These are phyloP conservation scores for Epichloe glyceriae DNA, from an alignment of 2,329 filamentous ascomycete species.

Conservation along the genomic window DNA sequence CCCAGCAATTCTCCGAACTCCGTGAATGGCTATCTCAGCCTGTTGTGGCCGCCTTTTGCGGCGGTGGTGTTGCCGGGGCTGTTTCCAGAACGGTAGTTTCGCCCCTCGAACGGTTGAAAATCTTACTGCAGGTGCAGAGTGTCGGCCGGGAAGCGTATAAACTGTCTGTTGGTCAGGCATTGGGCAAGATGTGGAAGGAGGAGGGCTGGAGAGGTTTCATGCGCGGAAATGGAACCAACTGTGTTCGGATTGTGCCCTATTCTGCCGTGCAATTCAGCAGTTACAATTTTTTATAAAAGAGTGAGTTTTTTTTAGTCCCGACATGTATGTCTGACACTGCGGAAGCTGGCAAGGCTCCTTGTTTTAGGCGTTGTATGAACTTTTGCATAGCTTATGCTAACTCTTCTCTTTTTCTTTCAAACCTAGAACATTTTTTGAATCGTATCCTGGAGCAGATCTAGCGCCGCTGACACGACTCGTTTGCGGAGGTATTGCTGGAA, in stretches of 20 bases:
- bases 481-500: conserved; percentile 85
- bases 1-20: conserved; percentile 20
- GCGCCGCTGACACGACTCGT: conserved; percentile 61
- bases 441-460: conserved; percentile 60
- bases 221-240: conserved; percentile 96
- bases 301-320: conserved; percentile 34
- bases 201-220: conserved; percentile 97
- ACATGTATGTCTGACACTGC: neutral
- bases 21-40: conserved; percentile 58
- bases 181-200: conserved; percentile 91
- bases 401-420: neutral
- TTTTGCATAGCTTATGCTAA: neutral
- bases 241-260: conserved; percentile 94
- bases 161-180: conserved; percentile 74
- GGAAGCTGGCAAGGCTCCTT: neutral
- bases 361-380: neutral
- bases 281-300: conserved; percentile 92
- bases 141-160: conserved; percentile 86
- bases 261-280: conserved; percentile 97
- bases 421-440: conserved; percentile 62
- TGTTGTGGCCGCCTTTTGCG: conserved; percentile 82
- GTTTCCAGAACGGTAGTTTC: conserved; percentile 97
- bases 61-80: conserved; percentile 84
- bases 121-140: conserved; percentile 93
- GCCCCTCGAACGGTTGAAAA: conserved; percentile 89